Evolutionary conservation across 2,329 filamentous ascomycete species (phyloP), one percentile per base, ranked within the genome.

Genomic region (Lasiodiplodia sp.): DNA sequence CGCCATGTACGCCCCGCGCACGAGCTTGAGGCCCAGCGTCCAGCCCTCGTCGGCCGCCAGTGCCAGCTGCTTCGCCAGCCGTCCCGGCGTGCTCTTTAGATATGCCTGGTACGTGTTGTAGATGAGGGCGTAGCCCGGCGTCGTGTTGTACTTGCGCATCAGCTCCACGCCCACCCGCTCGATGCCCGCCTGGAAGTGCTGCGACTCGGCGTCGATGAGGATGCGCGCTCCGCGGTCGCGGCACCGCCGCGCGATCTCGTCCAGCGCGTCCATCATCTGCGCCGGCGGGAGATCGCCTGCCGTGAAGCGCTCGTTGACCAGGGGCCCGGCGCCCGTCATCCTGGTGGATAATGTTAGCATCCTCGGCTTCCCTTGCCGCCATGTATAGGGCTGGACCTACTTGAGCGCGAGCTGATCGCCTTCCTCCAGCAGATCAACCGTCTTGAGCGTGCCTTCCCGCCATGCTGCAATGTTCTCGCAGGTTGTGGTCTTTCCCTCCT

Each of bases 31-130:
- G 2, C 87, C 86, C 0, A 87, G 78, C 0, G 84, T 86, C 73
- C 86, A 88, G 0, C 78, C 78, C 25, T 86, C 81, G 6, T 83
- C 78, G 3, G 77, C 72, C 0, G 87, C 86, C 0, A 76, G 74
- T 0, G 76, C 76, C 18, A 88, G 78, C 69, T 88, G 85, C 12
- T 78, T 70, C 3, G 78, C 74, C 2, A 88, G 71, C 1, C 77
- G 79, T 3, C 71, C 73, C 0, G 81, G 75, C 0, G 83, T 86
- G 49, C 77, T 77, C 74, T 86, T 86, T 34, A 88, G 82, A 71
- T 88, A 88, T 11, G 82, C 83, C 70, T 88, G 87, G 75, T 88
- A 88, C 0, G 87, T 87, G 74, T 84, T 88, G 81, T 94, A 96
- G 68, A 97, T 86, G 60, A 94, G 87, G 73, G 82, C 79, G 84